phyloP scores from a whole-genome alignment of 768 basidiomycete species.

The Tricholoma sp. region DNA sequence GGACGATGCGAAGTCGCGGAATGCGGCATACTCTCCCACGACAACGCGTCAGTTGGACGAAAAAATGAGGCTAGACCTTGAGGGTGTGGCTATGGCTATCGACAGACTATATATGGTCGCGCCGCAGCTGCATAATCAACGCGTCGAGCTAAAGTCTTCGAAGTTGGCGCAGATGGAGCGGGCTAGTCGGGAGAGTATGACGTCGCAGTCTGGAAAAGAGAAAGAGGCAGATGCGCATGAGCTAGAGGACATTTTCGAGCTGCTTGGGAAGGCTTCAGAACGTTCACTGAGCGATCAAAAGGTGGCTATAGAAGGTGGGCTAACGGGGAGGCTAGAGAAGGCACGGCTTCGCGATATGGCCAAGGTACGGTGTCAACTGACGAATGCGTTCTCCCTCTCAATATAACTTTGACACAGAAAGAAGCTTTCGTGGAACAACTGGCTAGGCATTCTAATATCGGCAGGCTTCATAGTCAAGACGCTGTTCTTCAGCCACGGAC shows the following conservation, averaged over 20 bases:
- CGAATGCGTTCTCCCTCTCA: constrained; percentile 1
- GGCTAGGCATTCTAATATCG: constrained; percentile 61
- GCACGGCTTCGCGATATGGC: constrained; percentile 52
- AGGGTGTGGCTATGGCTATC: constrained; percentile 81
- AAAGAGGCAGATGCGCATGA: constrained; percentile 51
- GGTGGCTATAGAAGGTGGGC: constrained; percentile 58
- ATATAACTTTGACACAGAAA: constrained; percentile 37
- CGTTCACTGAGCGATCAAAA: constrained; percentile 67
- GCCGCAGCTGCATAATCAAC: constrained; percentile 87
- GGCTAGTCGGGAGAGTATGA: constrained; percentile 44
- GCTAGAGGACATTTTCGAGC: constrained; percentile 64
- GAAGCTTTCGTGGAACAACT: constrained; percentile 74
- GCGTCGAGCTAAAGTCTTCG: constrained; percentile 78
- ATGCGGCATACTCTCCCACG: constrained; percentile 21
- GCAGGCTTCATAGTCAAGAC: constrained; percentile 78
- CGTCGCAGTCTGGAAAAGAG: constrained; percentile 29
- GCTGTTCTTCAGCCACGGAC: constrained; percentile 45
- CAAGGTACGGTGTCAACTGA: constrained; percentile 41
- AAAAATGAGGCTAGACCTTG: constrained; percentile 84
- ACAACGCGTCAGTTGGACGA: constrained; percentile 43
- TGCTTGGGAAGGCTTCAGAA: constrained; percentile 66
- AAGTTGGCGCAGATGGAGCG: constrained; percentile 72
- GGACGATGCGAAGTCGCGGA: constrained; percentile 29
- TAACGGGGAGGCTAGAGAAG: constrained; percentile 50
- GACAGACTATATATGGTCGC: constrained; percentile 82